These are phyloP conservation scores for Prosopis cineraria DNA, from an alignment of 306 rosid genomes.

Conservation along the genomic window DNA sequence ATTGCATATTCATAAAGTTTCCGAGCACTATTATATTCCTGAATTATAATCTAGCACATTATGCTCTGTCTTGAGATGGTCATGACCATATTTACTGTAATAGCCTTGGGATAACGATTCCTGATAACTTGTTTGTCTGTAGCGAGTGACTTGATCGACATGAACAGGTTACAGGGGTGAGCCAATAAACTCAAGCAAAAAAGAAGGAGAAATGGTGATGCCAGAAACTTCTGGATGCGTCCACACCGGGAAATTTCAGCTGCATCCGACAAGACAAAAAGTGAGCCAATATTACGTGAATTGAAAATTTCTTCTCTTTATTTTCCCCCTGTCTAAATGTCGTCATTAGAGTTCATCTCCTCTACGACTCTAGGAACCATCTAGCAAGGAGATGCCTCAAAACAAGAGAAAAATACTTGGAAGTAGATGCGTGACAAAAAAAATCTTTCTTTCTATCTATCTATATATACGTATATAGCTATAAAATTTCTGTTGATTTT, in stretches of 20 bases:
- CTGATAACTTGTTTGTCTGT: neutral
- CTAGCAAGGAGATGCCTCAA: neutral
- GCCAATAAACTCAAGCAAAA: neutral
- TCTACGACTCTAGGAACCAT: slow-evolving; percentile 5
- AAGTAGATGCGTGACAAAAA: neutral
- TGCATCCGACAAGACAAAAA: neutral
- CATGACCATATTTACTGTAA: neutral
- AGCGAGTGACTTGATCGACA: neutral
- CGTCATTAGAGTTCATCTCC: slow-evolving; percentile 30
- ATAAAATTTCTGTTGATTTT: no score
- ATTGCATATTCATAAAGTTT: neutral
- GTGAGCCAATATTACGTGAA: neutral
- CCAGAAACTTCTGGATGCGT: slow-evolving; percentile 25
- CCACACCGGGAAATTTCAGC: slow-evolving; percentile 10
- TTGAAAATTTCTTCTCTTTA: slow-evolving; percentile 10
- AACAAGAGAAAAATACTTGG: neutral
- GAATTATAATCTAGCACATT: neutral
- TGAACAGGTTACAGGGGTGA: neutral
- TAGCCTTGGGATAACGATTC: slow-evolving; percentile 5
- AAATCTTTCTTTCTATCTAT: no score
- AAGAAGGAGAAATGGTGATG: neutral
- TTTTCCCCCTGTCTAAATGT: neutral
- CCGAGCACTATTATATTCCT: neutral
- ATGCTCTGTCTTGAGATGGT: neutral
- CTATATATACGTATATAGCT: no score